phyloP scores from a whole-genome alignment of 2,329 filamentous ascomycete genomes.

The Aspergillus hiratsukae region DNA sequence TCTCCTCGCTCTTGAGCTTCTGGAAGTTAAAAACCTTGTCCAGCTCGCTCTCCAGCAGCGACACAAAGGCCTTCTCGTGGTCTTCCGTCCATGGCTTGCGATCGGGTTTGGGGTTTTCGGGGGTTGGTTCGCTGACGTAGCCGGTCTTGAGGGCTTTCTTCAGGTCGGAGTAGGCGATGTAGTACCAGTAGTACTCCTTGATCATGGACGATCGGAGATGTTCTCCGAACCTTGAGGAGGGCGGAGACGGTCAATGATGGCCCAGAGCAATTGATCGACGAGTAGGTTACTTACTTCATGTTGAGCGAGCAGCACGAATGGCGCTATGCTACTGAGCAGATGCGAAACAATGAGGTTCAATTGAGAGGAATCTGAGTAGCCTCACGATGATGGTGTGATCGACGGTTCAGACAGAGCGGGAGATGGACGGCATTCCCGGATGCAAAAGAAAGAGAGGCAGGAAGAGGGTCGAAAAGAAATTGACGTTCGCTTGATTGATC shows the following conservation, averaged over 20 bases:
- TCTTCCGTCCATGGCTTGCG: constrained; percentile 79
- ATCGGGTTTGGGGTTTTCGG: constrained; percentile 44
- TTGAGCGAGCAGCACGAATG: constrained; percentile 3
- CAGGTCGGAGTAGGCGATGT: constrained; percentile 94
- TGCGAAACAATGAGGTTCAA: neutral
- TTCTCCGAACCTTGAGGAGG: constrained; percentile 70
- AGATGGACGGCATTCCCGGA: neutral
- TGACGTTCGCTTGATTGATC: neutral
- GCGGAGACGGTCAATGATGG: constrained; percentile 9
- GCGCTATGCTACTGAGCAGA: neutral
- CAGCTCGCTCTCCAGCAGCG: constrained; percentile 80
- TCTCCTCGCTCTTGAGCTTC: constrained; percentile 94
- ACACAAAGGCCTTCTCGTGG: constrained; percentile 84
- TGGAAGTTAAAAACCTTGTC: constrained; percentile 98
- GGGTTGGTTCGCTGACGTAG: constrained; percentile 51
- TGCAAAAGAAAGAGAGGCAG: neutral
- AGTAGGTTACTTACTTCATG: constrained; percentile 17
- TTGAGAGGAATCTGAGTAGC: neutral
- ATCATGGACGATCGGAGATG: constrained; percentile 94
- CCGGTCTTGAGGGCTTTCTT: constrained; percentile 80
- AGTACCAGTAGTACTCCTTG: constrained; percentile 96
- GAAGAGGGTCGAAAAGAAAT: neutral
- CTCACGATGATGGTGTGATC: neutral
- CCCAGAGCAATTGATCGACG: constrained; percentile 1
- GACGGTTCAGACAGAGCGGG: neutral